Conservation (phyloP, 164 flowering plant species). For the Magnolia sinica region DNA sequence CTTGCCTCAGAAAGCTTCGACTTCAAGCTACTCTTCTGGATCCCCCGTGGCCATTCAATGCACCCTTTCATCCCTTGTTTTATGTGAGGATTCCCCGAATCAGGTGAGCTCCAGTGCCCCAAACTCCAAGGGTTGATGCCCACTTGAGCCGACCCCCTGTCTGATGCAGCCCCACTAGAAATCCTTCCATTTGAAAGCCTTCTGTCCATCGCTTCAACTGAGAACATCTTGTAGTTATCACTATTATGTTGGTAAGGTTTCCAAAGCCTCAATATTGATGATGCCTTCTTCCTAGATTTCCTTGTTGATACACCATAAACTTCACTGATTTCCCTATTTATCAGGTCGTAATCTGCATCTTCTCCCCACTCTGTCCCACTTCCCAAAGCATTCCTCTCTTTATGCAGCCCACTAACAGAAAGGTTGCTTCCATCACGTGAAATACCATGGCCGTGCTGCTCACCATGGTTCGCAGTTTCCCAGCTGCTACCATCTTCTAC, state of each 20-base stretch:
- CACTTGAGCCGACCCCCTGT: slow-evolving; percentile 49
- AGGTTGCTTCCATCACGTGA: slow-evolving; percentile 67
- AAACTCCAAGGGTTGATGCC: slow-evolving; percentile 46
- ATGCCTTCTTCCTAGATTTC: slow-evolving; percentile 49
- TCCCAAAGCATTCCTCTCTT: slow-evolving; percentile 50
- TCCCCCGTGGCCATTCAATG: slow-evolving; percentile 72
- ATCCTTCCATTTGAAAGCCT: slow-evolving; percentile 47
- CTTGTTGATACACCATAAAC: slow-evolving; percentile 43
- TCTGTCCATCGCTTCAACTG: slow-evolving; percentile 50
- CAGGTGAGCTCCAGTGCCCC: slow-evolving; percentile 84
- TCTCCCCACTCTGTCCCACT: slow-evolving; percentile 71
- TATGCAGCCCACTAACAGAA: slow-evolving; percentile 49
- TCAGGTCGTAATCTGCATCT: slow-evolving; percentile 47
- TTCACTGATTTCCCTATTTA: slow-evolving; percentile 57
- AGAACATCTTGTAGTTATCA: slow-evolving; percentile 53
- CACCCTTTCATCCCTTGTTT: slow-evolving; percentile 75
- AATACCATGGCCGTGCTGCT: slow-evolving; percentile 73
- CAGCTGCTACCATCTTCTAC: slow-evolving; percentile 91
- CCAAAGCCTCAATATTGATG: slow-evolving; percentile 75
- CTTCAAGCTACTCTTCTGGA: slow-evolving; percentile 71
- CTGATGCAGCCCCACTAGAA: slow-evolving; percentile 46
- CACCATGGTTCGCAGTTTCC: slow-evolving; percentile 91
- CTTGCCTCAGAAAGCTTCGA: slow-evolving; percentile 83
- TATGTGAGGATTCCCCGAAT: slow-evolving; percentile 50
- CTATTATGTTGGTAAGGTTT: slow-evolving; percentile 50